These are phyloP conservation scores for Galerina marginata DNA, from an alignment of 768 basidiomycete genomes.

Conservation along the genomic window DNA sequence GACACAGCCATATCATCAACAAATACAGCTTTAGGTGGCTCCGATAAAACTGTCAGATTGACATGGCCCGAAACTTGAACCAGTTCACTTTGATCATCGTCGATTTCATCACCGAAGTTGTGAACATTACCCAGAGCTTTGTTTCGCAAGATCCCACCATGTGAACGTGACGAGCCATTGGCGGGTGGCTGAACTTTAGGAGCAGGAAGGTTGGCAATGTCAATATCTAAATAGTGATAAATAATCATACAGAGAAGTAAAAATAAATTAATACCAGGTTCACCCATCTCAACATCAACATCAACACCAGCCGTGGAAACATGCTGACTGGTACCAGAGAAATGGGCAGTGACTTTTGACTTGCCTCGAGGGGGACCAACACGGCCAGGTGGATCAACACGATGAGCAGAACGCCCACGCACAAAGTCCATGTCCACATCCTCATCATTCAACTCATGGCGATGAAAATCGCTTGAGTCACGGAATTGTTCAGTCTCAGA, in stretches of 20 bases:
- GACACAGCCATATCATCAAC: not conserved
- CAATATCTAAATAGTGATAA: not conserved
- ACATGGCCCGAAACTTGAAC: not conserved
- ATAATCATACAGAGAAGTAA: not conserved
- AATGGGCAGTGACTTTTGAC: not conserved
- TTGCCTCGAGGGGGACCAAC: no score
- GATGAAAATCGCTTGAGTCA: no score
- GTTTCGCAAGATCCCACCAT: slow-evolving; percentile 7
- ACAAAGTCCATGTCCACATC: no score
- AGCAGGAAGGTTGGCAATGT: not conserved
- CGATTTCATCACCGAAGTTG: slow-evolving; percentile 8
- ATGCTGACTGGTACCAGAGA: not conserved
- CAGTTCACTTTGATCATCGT: not conserved
- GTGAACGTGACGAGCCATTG: slow-evolving; percentile 10
- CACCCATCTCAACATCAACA: no score
- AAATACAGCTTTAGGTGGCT: not conserved
- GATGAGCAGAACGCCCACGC: no score
- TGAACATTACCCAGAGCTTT: slow-evolving; percentile 7
- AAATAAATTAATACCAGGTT: not conserved
- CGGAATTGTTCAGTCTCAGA: no score
- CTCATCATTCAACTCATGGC: no score
- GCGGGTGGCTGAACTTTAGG: not conserved
- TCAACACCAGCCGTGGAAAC: not conserved
- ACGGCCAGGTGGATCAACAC: no score
- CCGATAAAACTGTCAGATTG: not conserved